Evolutionary conservation across 495 filamentous ascomycete genomes (phyloP).

Genomic region (Clohesyomyces aquaticus): DNA sequence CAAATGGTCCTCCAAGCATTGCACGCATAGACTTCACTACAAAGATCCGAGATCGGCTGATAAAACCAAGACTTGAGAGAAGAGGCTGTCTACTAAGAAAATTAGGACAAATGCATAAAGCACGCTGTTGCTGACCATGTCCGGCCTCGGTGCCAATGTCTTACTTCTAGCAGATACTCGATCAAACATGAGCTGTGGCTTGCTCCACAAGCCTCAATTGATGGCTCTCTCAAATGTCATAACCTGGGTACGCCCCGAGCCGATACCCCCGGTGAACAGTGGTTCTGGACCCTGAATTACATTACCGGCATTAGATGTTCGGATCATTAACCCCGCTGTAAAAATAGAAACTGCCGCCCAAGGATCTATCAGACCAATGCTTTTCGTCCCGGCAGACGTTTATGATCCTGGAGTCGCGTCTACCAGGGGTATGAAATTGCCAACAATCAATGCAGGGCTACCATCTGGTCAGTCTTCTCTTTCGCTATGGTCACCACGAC

Average conservation of each 20-base stretch:
- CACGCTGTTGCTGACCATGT: not conserved
- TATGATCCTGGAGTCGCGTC: slow-evolving; percentile 14
- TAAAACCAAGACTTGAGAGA: not conserved
- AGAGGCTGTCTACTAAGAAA: not conserved
- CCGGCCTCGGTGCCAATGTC: not conserved
- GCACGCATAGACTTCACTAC: no score
- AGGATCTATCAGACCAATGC: not conserved
- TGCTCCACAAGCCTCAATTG: not conserved
- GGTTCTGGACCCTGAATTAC: slow-evolving; percentile 7
- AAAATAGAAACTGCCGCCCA: slow-evolving; percentile 13
- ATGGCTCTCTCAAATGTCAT: not conserved
- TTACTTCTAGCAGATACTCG: not conserved
- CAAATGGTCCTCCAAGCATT: no score
- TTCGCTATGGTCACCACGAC: slow-evolving; percentile 12
- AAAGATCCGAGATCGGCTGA: no score
- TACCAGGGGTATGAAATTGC: slow-evolving; percentile 80
- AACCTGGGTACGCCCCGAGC: no score
- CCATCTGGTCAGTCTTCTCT: slow-evolving; percentile 11
- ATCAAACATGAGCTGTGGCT: not conserved
- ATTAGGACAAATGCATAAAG: not conserved
- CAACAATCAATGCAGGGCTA: slow-evolving; percentile 91
- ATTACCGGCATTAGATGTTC: slow-evolving; percentile 20
- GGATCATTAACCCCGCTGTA: slow-evolving; percentile 1
- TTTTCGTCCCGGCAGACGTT: not conserved
- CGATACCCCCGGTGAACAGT: no score